A percentile compares a stretch with the other conserved stretches of the same genome.
These are phyloP conservation scores for Colletotrichum simmondsii DNA, from an alignment of 2,329 filamentous ascomycete species.

Conservation along the genomic window DNA sequence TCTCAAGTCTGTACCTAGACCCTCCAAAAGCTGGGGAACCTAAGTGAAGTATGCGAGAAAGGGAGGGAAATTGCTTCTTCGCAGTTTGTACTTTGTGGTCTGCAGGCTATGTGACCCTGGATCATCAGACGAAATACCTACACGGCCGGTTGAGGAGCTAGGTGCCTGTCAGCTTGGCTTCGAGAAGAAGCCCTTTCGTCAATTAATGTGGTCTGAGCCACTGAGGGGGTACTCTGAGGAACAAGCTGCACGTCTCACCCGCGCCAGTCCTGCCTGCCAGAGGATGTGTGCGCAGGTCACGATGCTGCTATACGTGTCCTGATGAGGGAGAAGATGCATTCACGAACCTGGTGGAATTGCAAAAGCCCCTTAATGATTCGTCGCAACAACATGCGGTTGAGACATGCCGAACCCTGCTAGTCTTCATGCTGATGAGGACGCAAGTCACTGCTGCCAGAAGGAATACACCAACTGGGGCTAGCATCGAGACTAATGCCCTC, in stretches of 20 bases:
- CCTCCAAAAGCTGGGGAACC: not conserved
- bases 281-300: not conserved
- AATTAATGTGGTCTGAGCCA: not conserved
- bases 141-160: not conserved
- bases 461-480: conserved; percentile 6
- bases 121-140: conserved; percentile 2
- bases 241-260: not conserved
- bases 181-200: conserved; percentile 18
- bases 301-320: conserved; percentile 1
- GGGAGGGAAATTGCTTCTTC: conserved; percentile 8
- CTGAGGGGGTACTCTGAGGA: not conserved
- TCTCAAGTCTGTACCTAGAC: not conserved
- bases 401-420: conserved; percentile 31
- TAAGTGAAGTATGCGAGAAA: not conserved
- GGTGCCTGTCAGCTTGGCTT: conserved; percentile 6
- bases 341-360: conserved; percentile 19
- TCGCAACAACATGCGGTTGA: conserved; percentile 7
- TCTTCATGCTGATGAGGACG: conserved; percentile 8
- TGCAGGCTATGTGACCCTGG: not conserved
- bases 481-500: conserved; percentile 21
- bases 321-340: conserved; percentile 19
- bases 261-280: not conserved
- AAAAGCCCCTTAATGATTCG: conserved; percentile 30
- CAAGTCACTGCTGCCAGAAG: conserved; percentile 10
- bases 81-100: not conserved